Base-by-base conservation (phyloP, 305 asterid species). In the Fraxinus sp. region DNA sequence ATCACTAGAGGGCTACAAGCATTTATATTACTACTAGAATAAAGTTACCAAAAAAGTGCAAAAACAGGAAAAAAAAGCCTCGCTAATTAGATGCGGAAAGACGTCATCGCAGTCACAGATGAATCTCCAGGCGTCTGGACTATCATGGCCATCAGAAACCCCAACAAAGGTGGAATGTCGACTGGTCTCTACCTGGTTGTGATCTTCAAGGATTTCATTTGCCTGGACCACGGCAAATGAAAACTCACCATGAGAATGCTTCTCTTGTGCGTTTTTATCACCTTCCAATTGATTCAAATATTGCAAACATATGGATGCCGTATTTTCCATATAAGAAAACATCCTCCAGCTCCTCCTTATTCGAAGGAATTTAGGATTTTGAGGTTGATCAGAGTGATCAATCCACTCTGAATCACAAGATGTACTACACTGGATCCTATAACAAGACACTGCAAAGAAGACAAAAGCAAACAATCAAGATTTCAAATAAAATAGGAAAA, bases 101-200 rank as follows among this genome's bases (percentile, higher is more conserved):
- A 93, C 92, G 84, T 93, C 91, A 35, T 33, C 37, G 37, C 37
- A 33, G 37, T 91, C 92, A 46, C 88, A 83, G 66, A 91, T 85
- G 88, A 84, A 91, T 79, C 32, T 82, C 6, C 95, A 76, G 44
- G 97, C 93, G 77, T 92, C 95, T 0, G 86, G 89, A 36, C 97
- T 94, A 77, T 95, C 98, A 28, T 93, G 98, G 80, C 98, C 95
- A 87, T 93, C 97, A 74, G 92, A 93, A 13, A 93, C 90, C 4
- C 95, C 97, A 62, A 89, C 85, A 77, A 92, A 92, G 37, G 94
- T 92, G 79, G 90, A 93, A 3, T 84, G 74, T 18, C 46, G 80
- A 46, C 95, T 91, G 4, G 90, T 84, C 89, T 92, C 97, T 28
- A 92, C 95, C 81, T 92, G 97, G 82, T 94, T 90, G 20, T 89